phyloP scores from a whole-genome alignment of 1,284 basidiomycete species.

The Rhodotorula sp. region DNA sequence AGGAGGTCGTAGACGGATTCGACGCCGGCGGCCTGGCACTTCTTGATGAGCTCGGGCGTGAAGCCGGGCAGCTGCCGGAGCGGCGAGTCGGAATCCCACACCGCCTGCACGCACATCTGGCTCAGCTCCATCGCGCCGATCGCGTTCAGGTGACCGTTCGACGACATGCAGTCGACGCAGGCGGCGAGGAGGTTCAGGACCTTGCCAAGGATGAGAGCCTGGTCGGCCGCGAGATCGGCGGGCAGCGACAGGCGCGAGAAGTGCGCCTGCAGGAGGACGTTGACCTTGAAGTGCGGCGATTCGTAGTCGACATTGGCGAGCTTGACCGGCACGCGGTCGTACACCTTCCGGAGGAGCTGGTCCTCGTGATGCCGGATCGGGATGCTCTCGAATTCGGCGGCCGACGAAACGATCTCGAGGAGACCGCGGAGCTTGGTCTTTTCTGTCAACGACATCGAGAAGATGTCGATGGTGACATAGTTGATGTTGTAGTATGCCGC shows the following conservation, averaged over 20 bases:
- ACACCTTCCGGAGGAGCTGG: constrained; percentile 51
- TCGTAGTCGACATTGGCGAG: constrained; percentile 79
- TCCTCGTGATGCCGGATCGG: constrained; percentile 73
- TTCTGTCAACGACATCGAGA: constrained; percentile 91
- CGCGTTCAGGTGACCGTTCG: constrained; percentile 90
- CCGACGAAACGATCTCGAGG: constrained; percentile 92
- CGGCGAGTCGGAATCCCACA: constrained; percentile 95
- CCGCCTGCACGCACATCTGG: constrained; percentile 93
- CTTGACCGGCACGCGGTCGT: constrained; percentile 97
- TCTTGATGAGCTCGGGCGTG: constrained; percentile 75
- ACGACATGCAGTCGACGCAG: constrained; percentile 97
- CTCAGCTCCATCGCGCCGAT: constrained; percentile 96
- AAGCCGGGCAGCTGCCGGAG: constrained; percentile 96
- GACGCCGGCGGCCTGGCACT: constrained; percentile 75
- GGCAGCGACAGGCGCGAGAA: constrained; percentile 89
- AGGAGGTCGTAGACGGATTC: constrained; percentile 93
- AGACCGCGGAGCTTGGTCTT: constrained; percentile 96
- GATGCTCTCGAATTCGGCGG: constrained; percentile 91
- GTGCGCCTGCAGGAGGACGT: constrained; percentile 93
- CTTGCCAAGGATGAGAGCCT: constrained; percentile 79
- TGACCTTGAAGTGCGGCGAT: constrained; percentile 96
- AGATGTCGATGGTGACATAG: constrained; percentile 95
- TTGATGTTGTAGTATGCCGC: constrained; percentile 87
- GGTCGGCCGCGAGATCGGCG: constrained; percentile 89
- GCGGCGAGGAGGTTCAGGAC: constrained; percentile 70